Conservation (phyloP, 2,329 filamentous ascomycete genomes). For the Ceratocystis variospora region DNA sequence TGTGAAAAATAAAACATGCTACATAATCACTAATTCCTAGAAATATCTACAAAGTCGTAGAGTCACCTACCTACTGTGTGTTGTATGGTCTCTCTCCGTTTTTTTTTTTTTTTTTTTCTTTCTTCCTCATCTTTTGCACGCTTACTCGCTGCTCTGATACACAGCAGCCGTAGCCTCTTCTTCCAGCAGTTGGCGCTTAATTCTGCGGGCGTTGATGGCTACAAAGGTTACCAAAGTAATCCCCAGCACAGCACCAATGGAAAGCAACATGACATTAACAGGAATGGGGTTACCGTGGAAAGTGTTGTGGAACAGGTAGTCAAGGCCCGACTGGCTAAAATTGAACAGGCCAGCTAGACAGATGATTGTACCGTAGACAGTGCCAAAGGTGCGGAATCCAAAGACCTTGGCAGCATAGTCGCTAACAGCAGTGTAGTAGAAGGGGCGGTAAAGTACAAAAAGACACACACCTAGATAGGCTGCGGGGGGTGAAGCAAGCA, state of each 20-base stretch:
- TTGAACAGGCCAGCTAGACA: constrained; percentile 73
- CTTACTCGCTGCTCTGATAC: constrained; percentile 9
- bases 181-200: constrained; percentile 25
- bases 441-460: constrained; percentile 72
- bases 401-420: constrained; percentile 89
- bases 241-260: constrained; percentile 50
- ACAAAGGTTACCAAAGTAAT: constrained; percentile 54
- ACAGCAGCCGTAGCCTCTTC: constrained; percentile 18
- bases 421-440: constrained; percentile 84
- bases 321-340: constrained; percentile 67
- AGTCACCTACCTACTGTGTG: not conserved
- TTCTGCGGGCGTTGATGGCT: constrained; percentile 28
- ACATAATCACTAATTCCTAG: not conserved
- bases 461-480: constrained; percentile 64
- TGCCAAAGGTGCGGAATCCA: constrained; percentile 81
- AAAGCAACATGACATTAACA: constrained; percentile 57
- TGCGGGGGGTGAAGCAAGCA: constrained; percentile 54
- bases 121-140: not conserved
- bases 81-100: not conserved
- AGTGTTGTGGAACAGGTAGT: constrained; percentile 59
- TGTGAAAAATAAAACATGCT: not conserved
- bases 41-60: not conserved
- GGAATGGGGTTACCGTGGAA: constrained; percentile 63
- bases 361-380: constrained; percentile 85
- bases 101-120: not conserved